Percentiles rank a stretch among this genome's conserved stretches.
Conservation (phyloP, 805 yeast genomes). For the Starmerella stigmatis region DNA sequence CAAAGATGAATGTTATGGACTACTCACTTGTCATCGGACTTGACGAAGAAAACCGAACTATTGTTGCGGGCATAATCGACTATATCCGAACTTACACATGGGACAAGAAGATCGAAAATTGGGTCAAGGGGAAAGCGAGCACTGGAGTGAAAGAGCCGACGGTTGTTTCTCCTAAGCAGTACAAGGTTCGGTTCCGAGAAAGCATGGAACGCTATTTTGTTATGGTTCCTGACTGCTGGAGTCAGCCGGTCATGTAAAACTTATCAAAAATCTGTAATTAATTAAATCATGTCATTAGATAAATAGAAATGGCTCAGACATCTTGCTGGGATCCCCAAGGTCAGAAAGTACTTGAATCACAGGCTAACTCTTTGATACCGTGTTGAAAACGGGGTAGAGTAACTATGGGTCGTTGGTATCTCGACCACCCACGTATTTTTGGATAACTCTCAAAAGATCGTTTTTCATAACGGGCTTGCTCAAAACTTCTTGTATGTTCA, state of each 20-base stretch:
- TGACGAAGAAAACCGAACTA: conserved; percentile 47
- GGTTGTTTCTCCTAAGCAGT: conserved; percentile 92
- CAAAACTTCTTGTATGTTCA: conserved; percentile 82
- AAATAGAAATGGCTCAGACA: too few species aligned
- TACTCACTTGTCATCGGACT: conserved; percentile 91
- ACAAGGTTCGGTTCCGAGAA: conserved; percentile 84
- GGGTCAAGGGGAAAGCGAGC: conserved; percentile 93
- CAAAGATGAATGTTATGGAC: conserved; percentile 98
- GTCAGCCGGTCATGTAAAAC: conserved; percentile 16
- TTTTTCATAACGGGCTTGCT: conserved; percentile 65
- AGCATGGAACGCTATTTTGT: conserved; percentile 94
- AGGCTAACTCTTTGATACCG: too few species aligned
- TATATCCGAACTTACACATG: conserved; percentile 94
- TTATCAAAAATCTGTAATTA: neutral
- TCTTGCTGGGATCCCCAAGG: too few species aligned
- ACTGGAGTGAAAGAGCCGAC: conserved; percentile 92
- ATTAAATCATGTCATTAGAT: neutral
- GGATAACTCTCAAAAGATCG: conserved; percentile 14
- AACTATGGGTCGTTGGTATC: too few species aligned
- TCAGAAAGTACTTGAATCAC: too few species aligned
- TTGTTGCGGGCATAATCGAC: conserved; percentile 89
- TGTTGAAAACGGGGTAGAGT: too few species aligned
- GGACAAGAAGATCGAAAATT: conserved; percentile 96
- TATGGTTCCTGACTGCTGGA: conserved; percentile 73
- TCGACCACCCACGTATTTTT: conserved; percentile 9